Evolutionary conservation across 2,329 filamentous ascomycete species (phyloP), one percentile per base, ranked within the genome.

Genomic region (Pseudogymnoascus sp.): DNA sequence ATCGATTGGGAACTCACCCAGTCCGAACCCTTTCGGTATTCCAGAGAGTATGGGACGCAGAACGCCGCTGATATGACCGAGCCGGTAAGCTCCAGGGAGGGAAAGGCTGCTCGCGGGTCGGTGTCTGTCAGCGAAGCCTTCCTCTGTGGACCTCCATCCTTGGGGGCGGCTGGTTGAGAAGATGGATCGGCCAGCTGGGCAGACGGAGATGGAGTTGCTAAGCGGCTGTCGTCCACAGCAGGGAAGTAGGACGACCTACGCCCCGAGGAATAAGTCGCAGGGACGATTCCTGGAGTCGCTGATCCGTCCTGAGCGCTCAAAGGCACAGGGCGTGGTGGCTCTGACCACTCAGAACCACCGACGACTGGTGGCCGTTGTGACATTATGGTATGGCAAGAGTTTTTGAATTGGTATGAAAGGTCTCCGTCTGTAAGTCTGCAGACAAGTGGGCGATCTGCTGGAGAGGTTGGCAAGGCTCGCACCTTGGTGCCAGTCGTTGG

Each of bases 61-160:
- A 87, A 87, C 16, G 83, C 85, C 18, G 81, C 83, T 2, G 84
- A 87, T 66, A 87, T 86, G 66, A 87, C 80, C 71, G 83, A 85
- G n/a, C 84, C 84, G 64, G 78, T 85, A 58, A 87, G 75, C 30
- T 76, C 75, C 47, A 87, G 72, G 63, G 82, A 78, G 7, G 83
- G 83, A 65, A 83, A 80, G 61, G 78, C 78, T 61, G 78, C 76
- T 67, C 79, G 77, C n/a, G 71, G 71, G 65, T 73, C 71, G 64
- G 84, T 78, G 59, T 85, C 81, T 25, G 78, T 75, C 60, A 86
- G 71, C 35, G 81, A 82, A 67, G 83, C 64, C 50, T 61, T 57
- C 60, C 63, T 65, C 41, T 65, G 57, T 12, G 20, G 58, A 18
- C 59, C 47, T 16, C 35, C 25, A 37, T 59, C 77, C 61, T 75